Base-by-base conservation (phyloP, 2,329 filamentous ascomycete genomes). In the Penicillium sp. region DNA sequence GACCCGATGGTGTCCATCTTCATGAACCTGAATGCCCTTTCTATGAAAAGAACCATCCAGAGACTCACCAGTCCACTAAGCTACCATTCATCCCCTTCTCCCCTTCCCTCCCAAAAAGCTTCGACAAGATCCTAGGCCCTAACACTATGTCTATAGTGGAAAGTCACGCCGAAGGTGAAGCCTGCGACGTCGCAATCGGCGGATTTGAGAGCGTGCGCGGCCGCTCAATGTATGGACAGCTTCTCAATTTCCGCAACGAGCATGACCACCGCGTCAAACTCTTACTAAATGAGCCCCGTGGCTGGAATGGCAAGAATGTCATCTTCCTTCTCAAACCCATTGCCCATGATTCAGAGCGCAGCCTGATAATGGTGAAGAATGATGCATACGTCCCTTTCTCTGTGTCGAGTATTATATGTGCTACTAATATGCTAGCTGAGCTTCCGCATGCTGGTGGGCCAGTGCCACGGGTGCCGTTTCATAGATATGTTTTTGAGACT, bases 381-480 rank as follows among this genome's bases (percentile, higher is more conserved):
- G 46, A 53, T 13, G 50, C 37, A 7, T 57, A 52, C 33, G 39
- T 57, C 5, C 46, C 46, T 4, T 50, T 57, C 22, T 57, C 55
- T 5, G 37, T 57, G 3, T 57, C 50, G 9, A 27, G 46, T 27
- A 24, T 53, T 10, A 53, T 57, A 7, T 24, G 35, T 19, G 50
- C 55, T 2, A 39, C 39, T 5, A 48, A 49, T 21, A 46, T 57
- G 21, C n/a, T 49, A 7, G 45, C 50, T 11, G 39, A 57, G 24
- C 26, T 41, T 16, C 45, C 55, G 2, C 44, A 33, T 16, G n/a
- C 50, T 47, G 51, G 51, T 16, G 43, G 41, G 5, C 51, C 49
- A 14, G 13, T 21, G 5, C 51, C 44, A 11, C 29, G 7, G 19
- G 19, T 13, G 16, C 22, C 44, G 19, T 44, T 29, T 33, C 27